These are phyloP conservation scores for Trypanosoma boissoni DNA, from an alignment of 208 protist genomes.

Conservation along the genomic window DNA sequence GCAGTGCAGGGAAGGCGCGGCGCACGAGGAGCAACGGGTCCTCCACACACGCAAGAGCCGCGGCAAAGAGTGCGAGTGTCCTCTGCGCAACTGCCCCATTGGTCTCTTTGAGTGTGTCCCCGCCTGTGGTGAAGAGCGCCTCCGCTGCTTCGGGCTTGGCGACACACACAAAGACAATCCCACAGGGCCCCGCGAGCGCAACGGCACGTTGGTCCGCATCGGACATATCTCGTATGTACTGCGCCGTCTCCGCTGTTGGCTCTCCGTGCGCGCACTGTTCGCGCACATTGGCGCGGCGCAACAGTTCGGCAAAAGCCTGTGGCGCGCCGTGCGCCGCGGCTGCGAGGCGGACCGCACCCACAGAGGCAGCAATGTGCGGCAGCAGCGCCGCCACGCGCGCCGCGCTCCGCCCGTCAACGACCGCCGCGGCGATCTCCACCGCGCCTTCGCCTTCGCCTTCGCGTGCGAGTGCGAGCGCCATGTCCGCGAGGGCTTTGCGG, in stretches of 20 bases:
- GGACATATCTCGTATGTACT: background rate
- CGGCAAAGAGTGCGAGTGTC: slow-evolving; percentile 24
- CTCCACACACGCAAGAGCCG: slow-evolving; percentile 22
- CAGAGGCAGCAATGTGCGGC: slow-evolving; percentile 6
- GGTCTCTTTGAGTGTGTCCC: too few species aligned
- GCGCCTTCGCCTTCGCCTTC: slow-evolving; percentile 6
- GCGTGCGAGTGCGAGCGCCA: too few species aligned
- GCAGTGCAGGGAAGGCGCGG: slow-evolving; percentile 32
- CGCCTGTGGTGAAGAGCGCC: background rate
- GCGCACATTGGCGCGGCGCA: slow-evolving; percentile 9
- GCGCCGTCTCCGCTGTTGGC: background rate
- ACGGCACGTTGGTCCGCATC: slow-evolving; percentile 2
- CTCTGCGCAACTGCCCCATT: too few species aligned
- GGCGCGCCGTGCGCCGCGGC: slow-evolving; percentile 13
- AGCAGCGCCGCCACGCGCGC: slow-evolving; percentile 9
- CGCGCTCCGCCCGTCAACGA: background rate
- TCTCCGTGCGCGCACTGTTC: background rate
- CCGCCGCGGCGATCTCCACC: slow-evolving; percentile 13
- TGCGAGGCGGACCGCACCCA: slow-evolving; percentile 5
- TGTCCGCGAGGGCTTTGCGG: slow-evolving; percentile 5
- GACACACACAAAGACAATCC: slow-evolving; percentile 8
- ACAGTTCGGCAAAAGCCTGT: slow-evolving; percentile 2
- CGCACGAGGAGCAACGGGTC: slow-evolving; percentile 24
- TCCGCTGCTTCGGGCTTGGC: background rate
- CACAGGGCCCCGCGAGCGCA: slow-evolving; percentile 1